Evolutionary conservation across 1,284 basidiomycete species (phyloP).

Genomic region (Stygiomarasmius scandens): DNA sequence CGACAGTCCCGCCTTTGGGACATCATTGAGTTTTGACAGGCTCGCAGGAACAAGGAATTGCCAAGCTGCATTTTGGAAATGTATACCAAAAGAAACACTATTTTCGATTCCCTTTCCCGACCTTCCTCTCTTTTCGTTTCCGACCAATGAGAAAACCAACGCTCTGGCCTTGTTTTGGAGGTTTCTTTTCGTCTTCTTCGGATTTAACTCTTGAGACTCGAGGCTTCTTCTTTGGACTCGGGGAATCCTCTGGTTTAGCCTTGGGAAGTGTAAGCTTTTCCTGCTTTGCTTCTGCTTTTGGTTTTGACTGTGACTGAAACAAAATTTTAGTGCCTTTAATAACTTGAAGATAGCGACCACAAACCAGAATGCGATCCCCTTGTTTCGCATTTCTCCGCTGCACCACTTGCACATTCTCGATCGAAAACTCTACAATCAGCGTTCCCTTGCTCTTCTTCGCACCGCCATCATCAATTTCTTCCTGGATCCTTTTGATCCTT

Average conservation of each 20-base stretch:
- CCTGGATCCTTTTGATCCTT: constrained; percentile 59
- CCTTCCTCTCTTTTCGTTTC: constrained; percentile 52
- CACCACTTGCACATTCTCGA: constrained; percentile 91
- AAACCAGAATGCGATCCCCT: constrained; percentile 32
- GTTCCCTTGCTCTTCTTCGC: constrained; percentile 55
- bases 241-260: constrained; percentile 22
- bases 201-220: constrained; percentile 19
- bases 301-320: constrained; percentile 11
- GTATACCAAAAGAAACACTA: neutral
- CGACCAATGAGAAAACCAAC: constrained; percentile 56
- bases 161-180: constrained; percentile 31
- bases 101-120: constrained; percentile 31
- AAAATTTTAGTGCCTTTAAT: neutral
- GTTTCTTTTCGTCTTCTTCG: constrained; percentile 8
- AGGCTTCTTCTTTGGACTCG: constrained; percentile 47
- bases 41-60: neutral
- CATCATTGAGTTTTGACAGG: no score
- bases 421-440: constrained; percentile 89
- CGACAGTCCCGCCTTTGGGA: no score
- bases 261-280: constrained; percentile 18
- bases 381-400: constrained; percentile 61
- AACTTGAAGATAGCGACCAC: neutral
- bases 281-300: constrained; percentile 12
- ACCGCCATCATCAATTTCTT: constrained; percentile 56
- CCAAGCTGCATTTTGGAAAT: neutral